Evolutionary conservation across 2,329 filamentous ascomycete genomes (phyloP).

Genomic region (Clonostachys chloroleuca): DNA sequence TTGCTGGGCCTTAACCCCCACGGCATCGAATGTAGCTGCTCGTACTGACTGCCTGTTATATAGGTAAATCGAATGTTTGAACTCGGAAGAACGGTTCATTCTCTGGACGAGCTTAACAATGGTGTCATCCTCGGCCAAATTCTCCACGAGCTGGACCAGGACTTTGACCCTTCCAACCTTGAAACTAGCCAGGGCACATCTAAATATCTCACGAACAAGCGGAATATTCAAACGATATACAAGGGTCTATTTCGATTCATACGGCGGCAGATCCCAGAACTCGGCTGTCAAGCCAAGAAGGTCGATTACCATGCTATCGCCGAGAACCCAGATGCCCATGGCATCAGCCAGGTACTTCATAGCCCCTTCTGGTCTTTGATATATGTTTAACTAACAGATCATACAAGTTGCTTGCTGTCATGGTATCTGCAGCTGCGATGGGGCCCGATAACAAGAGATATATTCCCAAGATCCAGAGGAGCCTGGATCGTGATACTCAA

Average conservation of each 20-base stretch:
- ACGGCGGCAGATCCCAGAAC: constrained; percentile 43
- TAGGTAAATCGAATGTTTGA: constrained; percentile 24
- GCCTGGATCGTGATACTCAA: constrained; percentile 35
- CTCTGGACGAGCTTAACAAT: constrained; percentile 47
- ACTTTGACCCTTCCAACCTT: constrained; percentile 51
- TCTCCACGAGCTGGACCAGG: constrained; percentile 51
- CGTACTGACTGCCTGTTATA: too few species aligned
- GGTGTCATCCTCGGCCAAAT: constrained; percentile 50
- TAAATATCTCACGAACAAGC: constrained; percentile 41
- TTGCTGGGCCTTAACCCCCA: constrained; percentile 1
- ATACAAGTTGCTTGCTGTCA: constrained; percentile 55
- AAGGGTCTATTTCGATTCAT: constrained; percentile 52
- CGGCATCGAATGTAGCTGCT: neutral
- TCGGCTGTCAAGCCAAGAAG: constrained; percentile 45
- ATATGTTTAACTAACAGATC: neutral
- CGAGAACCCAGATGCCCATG: constrained; percentile 49
- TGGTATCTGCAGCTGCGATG: constrained; percentile 56
- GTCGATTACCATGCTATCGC: constrained; percentile 55
- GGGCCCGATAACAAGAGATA: constrained; percentile 53
- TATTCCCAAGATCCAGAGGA: constrained; percentile 37
- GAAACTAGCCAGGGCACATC: constrained; percentile 37
- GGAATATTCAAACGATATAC: constrained; percentile 49
- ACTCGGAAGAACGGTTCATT: constrained; percentile 38
- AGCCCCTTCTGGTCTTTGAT: neutral
- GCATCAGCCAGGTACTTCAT: constrained; percentile 39